phyloP scores from a whole-genome alignment of 2,329 filamentous ascomycete species.

The Chaetomiaceae sp. region DNA sequence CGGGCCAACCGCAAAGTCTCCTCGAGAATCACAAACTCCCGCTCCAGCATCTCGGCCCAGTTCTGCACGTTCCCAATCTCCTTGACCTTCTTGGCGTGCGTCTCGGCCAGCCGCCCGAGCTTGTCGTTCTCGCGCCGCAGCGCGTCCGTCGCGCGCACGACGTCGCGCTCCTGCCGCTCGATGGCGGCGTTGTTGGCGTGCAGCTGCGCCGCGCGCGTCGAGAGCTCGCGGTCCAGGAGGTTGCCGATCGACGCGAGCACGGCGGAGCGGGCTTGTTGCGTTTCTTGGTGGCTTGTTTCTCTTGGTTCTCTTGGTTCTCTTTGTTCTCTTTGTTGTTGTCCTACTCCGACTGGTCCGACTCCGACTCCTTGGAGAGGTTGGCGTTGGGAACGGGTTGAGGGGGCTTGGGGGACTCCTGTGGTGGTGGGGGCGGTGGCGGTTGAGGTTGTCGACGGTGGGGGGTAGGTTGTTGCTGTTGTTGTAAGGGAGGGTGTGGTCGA shows the following conservation, averaged over 20 bases:
- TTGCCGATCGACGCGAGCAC: conserved; percentile 63
- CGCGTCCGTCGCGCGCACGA: conserved; percentile 55
- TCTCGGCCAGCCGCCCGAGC: conserved; percentile 59
- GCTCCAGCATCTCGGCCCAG: conserved; percentile 78
- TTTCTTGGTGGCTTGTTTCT: no score
- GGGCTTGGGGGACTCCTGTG: background rate
- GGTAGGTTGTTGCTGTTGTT: background rate
- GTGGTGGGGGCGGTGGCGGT: background rate
- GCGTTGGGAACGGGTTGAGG: no score
- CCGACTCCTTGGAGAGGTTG: conserved; percentile 32
- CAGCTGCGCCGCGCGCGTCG: conserved; percentile 62
- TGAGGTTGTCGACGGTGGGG: background rate
- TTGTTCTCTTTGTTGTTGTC: no score
- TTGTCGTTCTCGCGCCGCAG: conserved; percentile 62
- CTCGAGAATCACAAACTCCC: conserved; percentile 60
- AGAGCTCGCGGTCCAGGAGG: conserved; percentile 64
- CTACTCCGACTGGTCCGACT: no score
- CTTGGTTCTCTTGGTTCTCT: no score
- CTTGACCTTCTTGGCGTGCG: conserved; percentile 62
- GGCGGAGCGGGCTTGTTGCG: conserved; percentile 56
- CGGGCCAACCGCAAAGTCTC: conserved; percentile 57
- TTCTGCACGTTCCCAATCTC: conserved; percentile 80
- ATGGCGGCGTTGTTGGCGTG: conserved; percentile 66
- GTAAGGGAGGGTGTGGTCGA: no score
- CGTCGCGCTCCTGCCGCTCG: conserved; percentile 61